Evolutionary conservation across 257 asterid genomes (phyloP).

Genomic region (Sherardia arvensis): DNA sequence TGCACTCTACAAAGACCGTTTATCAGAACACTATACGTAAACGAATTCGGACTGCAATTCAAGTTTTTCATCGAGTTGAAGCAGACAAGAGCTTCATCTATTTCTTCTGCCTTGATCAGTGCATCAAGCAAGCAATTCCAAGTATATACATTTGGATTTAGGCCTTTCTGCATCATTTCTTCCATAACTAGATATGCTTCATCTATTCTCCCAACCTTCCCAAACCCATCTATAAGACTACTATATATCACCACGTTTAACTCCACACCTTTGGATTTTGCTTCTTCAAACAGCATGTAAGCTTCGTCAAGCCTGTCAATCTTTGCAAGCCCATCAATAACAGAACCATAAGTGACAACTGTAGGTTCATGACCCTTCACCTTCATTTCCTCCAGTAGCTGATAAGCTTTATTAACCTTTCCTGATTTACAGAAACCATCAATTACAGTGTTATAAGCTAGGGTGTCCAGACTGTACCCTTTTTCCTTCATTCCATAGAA

Average conservation of each 20-base stretch:
- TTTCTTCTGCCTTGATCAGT: slow-evolving; percentile 82
- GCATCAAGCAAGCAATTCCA: slow-evolving; percentile 98
- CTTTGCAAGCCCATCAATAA: slow-evolving; percentile 93
- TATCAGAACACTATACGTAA: slow-evolving; percentile 66
- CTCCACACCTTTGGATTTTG: slow-evolving; percentile 62
- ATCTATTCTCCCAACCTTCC: slow-evolving; percentile 90
- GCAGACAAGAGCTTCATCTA: slow-evolving; percentile 89
- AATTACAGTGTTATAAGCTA: slow-evolving; percentile 78
- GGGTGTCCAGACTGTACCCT: slow-evolving; percentile 74
- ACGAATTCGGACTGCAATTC: slow-evolving; percentile 56
- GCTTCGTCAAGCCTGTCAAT: slow-evolving; percentile 96
- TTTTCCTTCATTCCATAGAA: slow-evolving; percentile 86
- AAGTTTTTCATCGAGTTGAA: slow-evolving; percentile 84
- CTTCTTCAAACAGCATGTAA: slow-evolving; percentile 98
- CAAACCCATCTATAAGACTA: slow-evolving; percentile 89
- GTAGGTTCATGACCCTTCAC: slow-evolving; percentile 68
- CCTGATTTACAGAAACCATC: slow-evolving; percentile 95
- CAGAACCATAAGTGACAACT: slow-evolving; percentile 85
- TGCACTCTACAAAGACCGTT: slow-evolving; percentile 78
- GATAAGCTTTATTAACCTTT: slow-evolving; percentile 92
- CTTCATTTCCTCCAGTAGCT: slow-evolving; percentile 92
- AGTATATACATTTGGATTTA: slow-evolving; percentile 67
- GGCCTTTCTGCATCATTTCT: slow-evolving; percentile 78
- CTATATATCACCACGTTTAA: slow-evolving; percentile 70
- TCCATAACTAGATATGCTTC: slow-evolving; percentile 91